Evolutionary conservation across 2,329 filamentous ascomycete species (phyloP).

Genomic region (Neodidymelliopsis sp.): DNA sequence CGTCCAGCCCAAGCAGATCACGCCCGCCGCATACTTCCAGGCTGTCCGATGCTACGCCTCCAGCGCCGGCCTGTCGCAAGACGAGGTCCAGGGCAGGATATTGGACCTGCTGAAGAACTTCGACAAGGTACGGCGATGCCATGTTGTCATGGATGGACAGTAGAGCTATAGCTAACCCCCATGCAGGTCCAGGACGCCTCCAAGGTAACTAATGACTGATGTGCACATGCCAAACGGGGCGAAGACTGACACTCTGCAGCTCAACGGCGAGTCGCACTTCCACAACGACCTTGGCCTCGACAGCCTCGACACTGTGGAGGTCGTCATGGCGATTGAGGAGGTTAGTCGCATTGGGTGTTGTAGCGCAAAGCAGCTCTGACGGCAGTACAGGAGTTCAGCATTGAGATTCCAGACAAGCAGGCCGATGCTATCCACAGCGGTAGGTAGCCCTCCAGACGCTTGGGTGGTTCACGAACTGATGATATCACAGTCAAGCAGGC

Average conservation of each 20-base stretch:
- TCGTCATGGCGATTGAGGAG: conserved; percentile 99
- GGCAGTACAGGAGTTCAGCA: conserved; percentile 73
- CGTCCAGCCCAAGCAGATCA: conserved; percentile 66
- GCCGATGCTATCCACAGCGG: conserved; percentile 92
- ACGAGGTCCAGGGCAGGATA: conserved; percentile 91
- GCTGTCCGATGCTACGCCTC: conserved; percentile 87
- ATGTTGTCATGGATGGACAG: conserved; percentile 15
- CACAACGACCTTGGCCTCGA: conserved; percentile 96
- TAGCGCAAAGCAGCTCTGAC: conserved; percentile 21
- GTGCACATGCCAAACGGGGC: neutral
- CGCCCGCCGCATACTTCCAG: conserved; percentile 70
- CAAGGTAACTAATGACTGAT: conserved; percentile 56
- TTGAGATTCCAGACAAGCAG: conserved; percentile 98
- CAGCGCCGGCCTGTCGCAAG: conserved; percentile 76
- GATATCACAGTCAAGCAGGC: conserved; percentile 80
- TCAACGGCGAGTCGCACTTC: conserved; percentile 86
- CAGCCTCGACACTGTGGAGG: conserved; percentile 97
- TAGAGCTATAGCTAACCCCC: conserved; percentile 35
- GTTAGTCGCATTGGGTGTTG: conserved; percentile 55
- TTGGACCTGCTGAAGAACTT: conserved; percentile 93
- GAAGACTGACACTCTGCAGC: conserved; percentile 61
- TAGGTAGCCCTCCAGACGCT: conserved; percentile 59
- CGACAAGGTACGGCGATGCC: conserved; percentile 77
- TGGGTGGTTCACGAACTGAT: conserved; percentile 42
- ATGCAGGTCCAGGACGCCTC: conserved; percentile 67